These are phyloP conservation scores for Aegilops tauschii DNA, from an alignment of 176 grass and related monocot species.

Conservation along the genomic window DNA sequence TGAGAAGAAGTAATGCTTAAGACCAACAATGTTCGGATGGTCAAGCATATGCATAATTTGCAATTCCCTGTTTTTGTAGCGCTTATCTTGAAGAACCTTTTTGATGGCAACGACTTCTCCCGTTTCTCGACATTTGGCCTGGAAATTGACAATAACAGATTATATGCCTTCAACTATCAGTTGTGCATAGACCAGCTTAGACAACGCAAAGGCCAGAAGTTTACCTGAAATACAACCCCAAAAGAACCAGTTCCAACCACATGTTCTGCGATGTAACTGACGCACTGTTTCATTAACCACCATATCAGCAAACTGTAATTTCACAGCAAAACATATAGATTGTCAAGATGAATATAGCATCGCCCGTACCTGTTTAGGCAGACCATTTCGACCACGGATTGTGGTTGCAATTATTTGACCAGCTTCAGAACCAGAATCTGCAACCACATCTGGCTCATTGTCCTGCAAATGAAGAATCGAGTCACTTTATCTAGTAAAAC, in stretches of 20 bases:
- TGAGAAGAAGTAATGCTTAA: slow-evolving; percentile 97
- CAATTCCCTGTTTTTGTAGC: slow-evolving; percentile 94
- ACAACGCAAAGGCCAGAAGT: slow-evolving; percentile 9
- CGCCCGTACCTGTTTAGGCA: slow-evolving; percentile 67
- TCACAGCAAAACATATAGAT: neutral
- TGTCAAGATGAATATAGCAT: slow-evolving; percentile 20
- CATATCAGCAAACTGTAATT: neutral
- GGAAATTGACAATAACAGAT: slow-evolving; percentile 26
- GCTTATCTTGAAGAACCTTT: slow-evolving; percentile 97
- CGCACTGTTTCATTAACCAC: slow-evolving; percentile 49
- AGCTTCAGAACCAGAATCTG: slow-evolving; percentile 54
- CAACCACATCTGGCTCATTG: slow-evolving; percentile 49
- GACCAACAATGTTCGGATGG: slow-evolving; percentile 88
- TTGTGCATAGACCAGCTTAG: neutral
- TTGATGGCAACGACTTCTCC: slow-evolving; percentile 96
- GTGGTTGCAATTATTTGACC: slow-evolving; percentile 68
- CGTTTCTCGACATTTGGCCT: slow-evolving; percentile 97
- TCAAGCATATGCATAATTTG: slow-evolving; percentile 99
- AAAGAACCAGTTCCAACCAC: slow-evolving; percentile 97
- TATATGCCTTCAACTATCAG: slow-evolving; percentile 11
- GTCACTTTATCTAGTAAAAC: slow-evolving; percentile 16
- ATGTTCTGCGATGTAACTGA: slow-evolving; percentile 92
- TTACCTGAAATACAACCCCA: slow-evolving; percentile 92
- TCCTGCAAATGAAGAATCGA: slow-evolving; percentile 53
- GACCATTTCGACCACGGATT: slow-evolving; percentile 58